Evolutionary conservation across 2,329 filamentous ascomycete species (phyloP).

Genomic region (Hymenoscyphus repandus): DNA sequence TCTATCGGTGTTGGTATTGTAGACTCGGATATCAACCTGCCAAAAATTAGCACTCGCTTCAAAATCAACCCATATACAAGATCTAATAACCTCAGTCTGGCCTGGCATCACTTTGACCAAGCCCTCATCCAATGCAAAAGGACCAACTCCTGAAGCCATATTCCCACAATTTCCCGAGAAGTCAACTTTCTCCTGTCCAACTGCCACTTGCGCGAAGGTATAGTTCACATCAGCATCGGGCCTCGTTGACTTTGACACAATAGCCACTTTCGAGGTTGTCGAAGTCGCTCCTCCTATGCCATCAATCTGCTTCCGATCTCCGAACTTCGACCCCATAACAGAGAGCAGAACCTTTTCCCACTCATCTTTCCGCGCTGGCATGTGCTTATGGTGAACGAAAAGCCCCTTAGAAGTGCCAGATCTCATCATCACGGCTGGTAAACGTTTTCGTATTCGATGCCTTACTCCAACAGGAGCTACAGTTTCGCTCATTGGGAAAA

Average conservation of each 20-base stretch:
- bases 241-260: conserved; percentile 40
- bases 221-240: conserved; percentile 52
- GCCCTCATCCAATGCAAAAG: conserved; percentile 53
- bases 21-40: conserved; percentile 39
- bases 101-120: conserved; percentile 33
- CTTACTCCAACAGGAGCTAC: neutral
- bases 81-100: conserved; percentile 17
- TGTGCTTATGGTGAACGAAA: conserved; percentile 48
- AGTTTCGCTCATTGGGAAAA: neutral
- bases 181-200: conserved; percentile 50
- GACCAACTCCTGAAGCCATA: conserved; percentile 60
- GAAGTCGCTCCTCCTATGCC: conserved; percentile 58
- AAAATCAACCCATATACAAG: neutral
- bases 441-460: neutral
- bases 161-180: conserved; percentile 67
- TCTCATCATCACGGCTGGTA: conserved; percentile 45
- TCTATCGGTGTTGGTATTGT: conserved; percentile 59
- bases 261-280: conserved; percentile 56
- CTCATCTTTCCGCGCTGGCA: conserved; percentile 40
- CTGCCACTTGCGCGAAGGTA: conserved; percentile 57
- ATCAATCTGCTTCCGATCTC: conserved; percentile 53
- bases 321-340: conserved; percentile 49
- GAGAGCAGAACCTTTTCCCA: conserved; percentile 50
- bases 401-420: conserved; percentile 59
- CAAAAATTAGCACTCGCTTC: neutral